phyloP scores from a whole-genome alignment of 768 basidiomycete genomes.

The Suillus cothurnatus region DNA sequence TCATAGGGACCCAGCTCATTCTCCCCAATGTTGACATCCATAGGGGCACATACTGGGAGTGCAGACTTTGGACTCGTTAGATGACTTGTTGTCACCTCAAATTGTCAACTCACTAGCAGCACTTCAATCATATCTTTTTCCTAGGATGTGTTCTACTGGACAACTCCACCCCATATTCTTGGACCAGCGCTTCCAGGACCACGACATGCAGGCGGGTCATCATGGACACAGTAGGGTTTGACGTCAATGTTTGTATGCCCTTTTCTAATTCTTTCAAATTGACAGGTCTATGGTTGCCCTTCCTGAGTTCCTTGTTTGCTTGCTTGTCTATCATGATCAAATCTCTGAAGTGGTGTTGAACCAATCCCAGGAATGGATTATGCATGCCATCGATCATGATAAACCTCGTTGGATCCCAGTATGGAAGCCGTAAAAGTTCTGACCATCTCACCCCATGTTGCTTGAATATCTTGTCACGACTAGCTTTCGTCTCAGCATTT shows the following conservation, averaged over 20 bases:
- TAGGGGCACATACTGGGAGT: not conserved
- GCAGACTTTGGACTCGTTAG: not conserved
- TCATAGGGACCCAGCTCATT: not conserved
- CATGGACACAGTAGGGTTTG: not conserved
- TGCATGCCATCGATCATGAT: constrained; percentile 40
- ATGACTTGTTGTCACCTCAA: not conserved
- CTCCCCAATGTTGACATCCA: not conserved
- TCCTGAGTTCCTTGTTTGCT: not conserved
- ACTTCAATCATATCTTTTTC: not conserved
- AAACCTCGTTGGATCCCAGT: constrained; percentile 33
- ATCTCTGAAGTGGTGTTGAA: constrained; percentile 13
- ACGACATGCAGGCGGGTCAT: not conserved
- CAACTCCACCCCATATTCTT: not conserved
- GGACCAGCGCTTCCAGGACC: not conserved
- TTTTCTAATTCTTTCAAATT: constrained; percentile 4
- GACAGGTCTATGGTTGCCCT: not conserved
- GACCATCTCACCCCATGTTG: constrained; percentile 31
- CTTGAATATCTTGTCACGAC: constrained; percentile 14
- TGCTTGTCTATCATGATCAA: constrained; percentile 15
- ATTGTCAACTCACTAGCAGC: not conserved
- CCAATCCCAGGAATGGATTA: constrained; percentile 29
- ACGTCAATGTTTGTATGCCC: not conserved
- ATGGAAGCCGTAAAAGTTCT: constrained; percentile 32
- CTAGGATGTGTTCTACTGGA: not conserved
- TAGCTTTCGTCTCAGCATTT: constrained; percentile 19